phyloP scores from a whole-genome alignment of 306 rosid species.

The Myrica gale region DNA sequence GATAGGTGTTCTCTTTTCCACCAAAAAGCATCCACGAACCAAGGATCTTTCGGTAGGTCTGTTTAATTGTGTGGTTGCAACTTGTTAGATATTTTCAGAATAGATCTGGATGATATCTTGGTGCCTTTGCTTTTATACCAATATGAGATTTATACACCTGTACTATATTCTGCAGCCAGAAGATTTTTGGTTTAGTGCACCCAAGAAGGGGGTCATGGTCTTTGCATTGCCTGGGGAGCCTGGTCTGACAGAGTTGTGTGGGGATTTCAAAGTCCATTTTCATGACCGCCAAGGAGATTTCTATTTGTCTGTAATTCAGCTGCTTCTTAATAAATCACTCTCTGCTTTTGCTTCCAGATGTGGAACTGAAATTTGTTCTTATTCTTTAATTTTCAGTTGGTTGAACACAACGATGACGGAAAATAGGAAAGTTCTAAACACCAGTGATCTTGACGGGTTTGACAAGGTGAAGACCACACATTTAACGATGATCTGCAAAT shows the following conservation, averaged over 20 bases:
- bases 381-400: conserved; percentile 60
- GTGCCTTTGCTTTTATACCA: conserved; percentile 22
- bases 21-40: conserved; percentile 88
- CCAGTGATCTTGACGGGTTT: conserved; percentile 85
- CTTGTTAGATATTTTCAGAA: conserved; percentile 21
- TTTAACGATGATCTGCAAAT: background rate
- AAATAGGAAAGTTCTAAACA: conserved; percentile 70
- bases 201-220: conserved; percentile 98
- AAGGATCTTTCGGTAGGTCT: conserved; percentile 85
- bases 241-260: conserved; percentile 81
- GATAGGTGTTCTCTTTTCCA: conserved; percentile 87
- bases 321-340: conserved; percentile 5
- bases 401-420: conserved; percentile 91
- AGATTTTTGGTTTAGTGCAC: conserved; percentile 93
- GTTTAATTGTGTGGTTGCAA: conserved; percentile 24
- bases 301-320: conserved; percentile 63
- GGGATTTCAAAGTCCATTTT: conserved; percentile 95
- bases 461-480: conserved; percentile 63
- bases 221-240: conserved; percentile 97
- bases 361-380: conserved; percentile 26
- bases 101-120: conserved; percentile 12
- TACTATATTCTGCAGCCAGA: conserved; percentile 61
- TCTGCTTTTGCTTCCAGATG: conserved; percentile 9
- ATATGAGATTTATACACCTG: conserved; percentile 11
- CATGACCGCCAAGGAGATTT: conserved; percentile 98